phyloP scores from a whole-genome alignment of 306 rosid species.

The Sophora flavescens region DNA sequence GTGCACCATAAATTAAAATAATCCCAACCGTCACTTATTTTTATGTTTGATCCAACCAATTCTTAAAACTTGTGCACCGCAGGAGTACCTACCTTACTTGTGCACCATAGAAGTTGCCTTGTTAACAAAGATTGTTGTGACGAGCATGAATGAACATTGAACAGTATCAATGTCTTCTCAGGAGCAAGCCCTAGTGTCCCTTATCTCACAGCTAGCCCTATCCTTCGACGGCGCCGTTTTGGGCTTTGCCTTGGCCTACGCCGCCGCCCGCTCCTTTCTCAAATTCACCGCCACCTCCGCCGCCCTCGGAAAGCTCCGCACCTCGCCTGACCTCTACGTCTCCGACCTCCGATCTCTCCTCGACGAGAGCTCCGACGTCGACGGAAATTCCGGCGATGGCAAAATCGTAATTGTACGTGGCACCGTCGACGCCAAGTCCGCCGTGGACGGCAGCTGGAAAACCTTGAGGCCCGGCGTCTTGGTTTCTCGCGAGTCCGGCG shows the following conservation, averaged over 20 bases:
- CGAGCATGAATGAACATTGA: no score
- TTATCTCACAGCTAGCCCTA: conserved; percentile 68
- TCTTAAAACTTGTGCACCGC: no score
- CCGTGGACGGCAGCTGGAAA: conserved; percentile 68
- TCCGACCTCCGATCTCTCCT: conserved; percentile 85
- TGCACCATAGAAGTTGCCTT: no score
- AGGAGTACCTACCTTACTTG: no score
- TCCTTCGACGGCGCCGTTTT: conserved; percentile 89
- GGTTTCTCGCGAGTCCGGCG: conserved; percentile 73
- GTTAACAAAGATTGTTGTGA: no score
- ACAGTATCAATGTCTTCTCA: conserved; percentile 92
- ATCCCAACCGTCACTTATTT: no score
- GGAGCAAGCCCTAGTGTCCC: conserved; percentile 76
- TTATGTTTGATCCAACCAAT: no score
- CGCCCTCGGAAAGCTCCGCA: conserved; percentile 66
- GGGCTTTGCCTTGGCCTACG: conserved; percentile 74
- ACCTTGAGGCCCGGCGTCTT: conserved; percentile 53
- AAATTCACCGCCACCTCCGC: conserved; percentile 57
- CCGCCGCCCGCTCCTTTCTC: conserved; percentile 67
- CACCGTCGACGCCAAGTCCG: conserved; percentile 71
- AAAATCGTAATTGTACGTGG: conserved; percentile 76
- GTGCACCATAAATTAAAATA: no score
- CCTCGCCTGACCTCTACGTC: conserved; percentile 68
- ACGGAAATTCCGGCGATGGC: conserved; percentile 24
- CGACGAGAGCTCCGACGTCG: conserved; percentile 14